Evolutionary conservation across 257 asterid genomes (phyloP), one percentile per base, ranked within the genome.

Genomic region (Nyctanthes arbortristis): DNA sequence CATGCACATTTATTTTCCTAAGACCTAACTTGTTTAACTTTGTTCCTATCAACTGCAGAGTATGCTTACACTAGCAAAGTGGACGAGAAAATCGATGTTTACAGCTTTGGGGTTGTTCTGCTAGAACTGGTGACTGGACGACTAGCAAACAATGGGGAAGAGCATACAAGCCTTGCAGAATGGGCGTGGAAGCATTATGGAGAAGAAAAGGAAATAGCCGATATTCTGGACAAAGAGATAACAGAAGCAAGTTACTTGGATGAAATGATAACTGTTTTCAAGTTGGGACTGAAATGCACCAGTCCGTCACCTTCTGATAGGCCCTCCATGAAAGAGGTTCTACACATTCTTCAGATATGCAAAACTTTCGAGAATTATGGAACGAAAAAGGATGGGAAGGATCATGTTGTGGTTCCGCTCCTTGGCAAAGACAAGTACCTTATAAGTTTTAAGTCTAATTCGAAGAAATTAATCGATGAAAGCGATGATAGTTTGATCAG

Each of bases 111-210:
- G 33, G 86, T 81, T 18, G 86, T 81, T 28, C 54, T 81, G 35
- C 60, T 81, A 57, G 86, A 81, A 61, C 77, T 81, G 37, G 79
- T 81, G 61, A 81, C 84, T 0, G 86, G 86, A 69, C 70, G 84
- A 67, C 85, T 82, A 80, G 83, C 96, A 10, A 84, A 80, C 47
- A 61, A 33, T 5, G 91, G 93, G 49, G 96, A 81, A 3, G 96
- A 89, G 74, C 80, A 88, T 25, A 73, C 80, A 4, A 82, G 89
- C 83, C 89, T 92, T 1, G 96, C 94, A 10, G 96, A 92, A 69
- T 92, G 97, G 96, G 96, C 96, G 4, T 89, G 97, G 96, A 83
- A 58, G 79, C 83, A 75, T 28, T 85, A 77, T 0, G 80, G 80
- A 63, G 88, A 89, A 67, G 96, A 84, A 43, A 81, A 67, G 54